Base-by-base conservation (phyloP, 83 land plant genomes). In the Diphasiastrum complanatum region DNA sequence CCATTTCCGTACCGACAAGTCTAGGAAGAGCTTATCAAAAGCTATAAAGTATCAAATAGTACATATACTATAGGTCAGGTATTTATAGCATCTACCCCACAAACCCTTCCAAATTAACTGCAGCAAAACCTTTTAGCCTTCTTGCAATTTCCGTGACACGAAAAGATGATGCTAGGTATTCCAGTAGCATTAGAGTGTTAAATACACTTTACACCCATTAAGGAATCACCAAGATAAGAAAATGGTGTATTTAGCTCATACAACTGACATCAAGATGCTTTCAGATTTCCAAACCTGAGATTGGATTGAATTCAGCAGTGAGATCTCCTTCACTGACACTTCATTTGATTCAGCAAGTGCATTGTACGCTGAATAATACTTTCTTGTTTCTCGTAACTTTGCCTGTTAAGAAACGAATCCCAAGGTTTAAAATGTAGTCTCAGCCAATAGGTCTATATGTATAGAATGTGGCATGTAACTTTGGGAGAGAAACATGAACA, bases 281-380 rank as follows among this genome's bases (percentile, higher is more conserved):
- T 8, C 16, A 40, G 43, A 40, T 24, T 24, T 47, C 36, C 65
- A 20, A 51, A 85, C 96, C 96, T 85, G 96, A 49, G 80, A 69
- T 54, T 65, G 76, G 37, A 89, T 89, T 5, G 96, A 89, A 63
- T 83, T 83, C 25, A 89, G 71, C 20, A 89, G 68, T 40, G 96
- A 85, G 24, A 71, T 77, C 71, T 89, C 96, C 73, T 89, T 89
- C 14, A 81, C 54, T 71, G 83, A 85, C 65, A 89, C 64, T 28
- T 85, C 87, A 58, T 89, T 83, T 45, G 81, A 81, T 78, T 89
- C 96, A 60, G 81, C 60, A 36, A 89, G 76, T 22, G 91, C 82
- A 75, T 89, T 89, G 51, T 89, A 89, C 10, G 85, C 83, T 33
- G 78, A 82, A 83, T 78, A 89, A 49, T 72, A 76, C 57, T 79